Conservation (phyloP, 257 asterid species). For the Solanum chilense region DNA sequence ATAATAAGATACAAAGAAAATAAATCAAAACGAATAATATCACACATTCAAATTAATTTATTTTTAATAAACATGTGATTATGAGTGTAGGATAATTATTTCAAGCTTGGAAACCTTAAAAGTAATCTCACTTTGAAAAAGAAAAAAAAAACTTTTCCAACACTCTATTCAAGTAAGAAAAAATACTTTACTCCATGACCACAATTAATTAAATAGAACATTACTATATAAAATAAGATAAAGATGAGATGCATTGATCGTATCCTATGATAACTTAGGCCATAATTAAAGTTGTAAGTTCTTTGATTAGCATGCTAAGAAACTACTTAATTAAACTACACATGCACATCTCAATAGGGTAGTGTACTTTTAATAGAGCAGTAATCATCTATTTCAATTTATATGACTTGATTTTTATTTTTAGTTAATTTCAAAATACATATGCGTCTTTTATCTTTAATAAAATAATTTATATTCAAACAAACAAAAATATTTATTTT, state of each 20-base stretch:
- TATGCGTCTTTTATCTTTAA: neutral
- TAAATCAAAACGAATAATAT: neutral
- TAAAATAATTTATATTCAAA: neutral
- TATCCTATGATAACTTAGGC: neutral
- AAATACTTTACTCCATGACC: neutral
- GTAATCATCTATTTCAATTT: neutral
- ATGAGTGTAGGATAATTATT: neutral
- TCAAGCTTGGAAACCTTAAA: neutral
- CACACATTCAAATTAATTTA: neutral
- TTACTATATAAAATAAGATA: neutral
- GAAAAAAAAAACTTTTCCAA: neutral
- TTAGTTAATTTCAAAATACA: too few relatives aligned
- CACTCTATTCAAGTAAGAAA: neutral
- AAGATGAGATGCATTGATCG: neutral
- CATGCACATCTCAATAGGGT: neutral
- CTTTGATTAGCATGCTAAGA: conserved; percentile 2
- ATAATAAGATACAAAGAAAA: neutral
- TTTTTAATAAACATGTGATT: neutral
- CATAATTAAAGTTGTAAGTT: neutral
- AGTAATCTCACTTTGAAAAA: neutral
- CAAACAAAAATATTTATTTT: neutral
- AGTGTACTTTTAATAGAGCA: neutral
- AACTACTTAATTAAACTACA: neutral
- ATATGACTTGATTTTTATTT: neutral
- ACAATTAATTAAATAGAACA: neutral